Evolutionary conservation across 164 flowering plant species (phyloP).

Genomic region (Umbellularia californica): DNA sequence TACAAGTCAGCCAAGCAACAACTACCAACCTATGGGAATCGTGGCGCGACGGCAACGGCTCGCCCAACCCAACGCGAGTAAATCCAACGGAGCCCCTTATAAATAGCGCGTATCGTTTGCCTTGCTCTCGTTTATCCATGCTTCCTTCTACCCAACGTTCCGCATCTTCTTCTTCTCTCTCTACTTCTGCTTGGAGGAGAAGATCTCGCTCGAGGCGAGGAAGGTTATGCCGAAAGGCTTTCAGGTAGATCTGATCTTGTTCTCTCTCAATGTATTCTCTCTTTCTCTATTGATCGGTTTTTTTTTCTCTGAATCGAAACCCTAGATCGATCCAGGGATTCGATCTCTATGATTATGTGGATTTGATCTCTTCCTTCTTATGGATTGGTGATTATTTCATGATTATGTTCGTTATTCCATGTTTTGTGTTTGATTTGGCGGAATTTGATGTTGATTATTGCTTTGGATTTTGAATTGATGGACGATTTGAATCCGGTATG

Average conservation of each 20-base stretch:
- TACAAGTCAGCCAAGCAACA: no score
- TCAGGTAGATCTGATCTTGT: not conserved
- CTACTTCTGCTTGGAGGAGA: not conserved
- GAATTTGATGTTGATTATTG: not conserved
- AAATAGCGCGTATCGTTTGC: no score
- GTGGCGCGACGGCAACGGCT: no score
- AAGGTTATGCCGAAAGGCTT: slow-evolving; percentile 2
- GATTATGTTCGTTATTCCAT: not conserved
- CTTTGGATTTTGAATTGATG: not conserved
- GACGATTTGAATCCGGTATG: not conserved
- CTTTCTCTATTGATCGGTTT: not conserved
- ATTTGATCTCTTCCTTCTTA: not conserved
- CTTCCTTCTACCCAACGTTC: no score
- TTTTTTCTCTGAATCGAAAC: not conserved
- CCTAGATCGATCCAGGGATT: not conserved
- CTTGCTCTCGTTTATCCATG: no score
- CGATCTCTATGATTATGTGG: not conserved
- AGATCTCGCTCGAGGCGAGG: slow-evolving; percentile 2
- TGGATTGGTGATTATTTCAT: not conserved
- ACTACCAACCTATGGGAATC: no score
- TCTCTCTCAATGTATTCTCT: not conserved
- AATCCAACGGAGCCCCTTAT: no score
- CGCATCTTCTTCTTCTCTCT: not conserved
- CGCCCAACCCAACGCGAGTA: no score
- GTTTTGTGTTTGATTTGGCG: not conserved